Percentiles rank a stretch among this genome's conserved stretches.
phyloP scores from a whole-genome alignment of 805 yeast genomes.

The Peterozyma xylosa region DNA sequence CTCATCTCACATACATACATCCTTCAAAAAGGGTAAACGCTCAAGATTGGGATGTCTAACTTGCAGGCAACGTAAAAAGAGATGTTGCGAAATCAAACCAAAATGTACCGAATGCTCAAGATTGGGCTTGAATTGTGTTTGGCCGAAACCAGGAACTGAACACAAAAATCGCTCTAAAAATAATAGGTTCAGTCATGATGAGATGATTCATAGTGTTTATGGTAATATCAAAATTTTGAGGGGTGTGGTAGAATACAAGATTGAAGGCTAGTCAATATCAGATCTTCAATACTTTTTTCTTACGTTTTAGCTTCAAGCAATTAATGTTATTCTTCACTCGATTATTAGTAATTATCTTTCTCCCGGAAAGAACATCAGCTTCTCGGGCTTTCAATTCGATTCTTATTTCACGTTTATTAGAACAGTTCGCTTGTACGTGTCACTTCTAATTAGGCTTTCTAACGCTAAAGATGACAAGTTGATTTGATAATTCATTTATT shows the following conservation, averaged over 20 bases:
- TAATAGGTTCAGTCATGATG: constrained; percentile 39
- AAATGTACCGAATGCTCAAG: constrained; percentile 62
- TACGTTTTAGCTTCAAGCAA: not conserved
- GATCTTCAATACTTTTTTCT: too few relatives aligned
- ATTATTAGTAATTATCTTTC: too few relatives aligned
- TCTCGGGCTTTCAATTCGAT: too few relatives aligned
- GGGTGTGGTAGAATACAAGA: constrained; percentile 43
- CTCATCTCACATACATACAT: too few relatives aligned
- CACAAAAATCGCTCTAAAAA: constrained; percentile 50
- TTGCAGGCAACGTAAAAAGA: constrained; percentile 68
- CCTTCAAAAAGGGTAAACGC: constrained; percentile 26
- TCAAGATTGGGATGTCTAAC: constrained; percentile 73
- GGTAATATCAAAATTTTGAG: constrained; percentile 56
- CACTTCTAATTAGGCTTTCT: too few relatives aligned
- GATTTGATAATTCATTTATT: too few relatives aligned
- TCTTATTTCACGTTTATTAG: too few relatives aligned
- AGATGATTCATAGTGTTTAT: constrained; percentile 44
- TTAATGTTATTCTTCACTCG: too few relatives aligned
- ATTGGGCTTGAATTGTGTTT: constrained; percentile 54
- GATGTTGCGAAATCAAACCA: constrained; percentile 70
- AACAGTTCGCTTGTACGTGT: too few relatives aligned
- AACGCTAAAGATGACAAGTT: too few relatives aligned
- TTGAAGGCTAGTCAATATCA: too few relatives aligned
- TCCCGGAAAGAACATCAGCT: too few relatives aligned
- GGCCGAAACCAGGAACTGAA: constrained; percentile 71